phyloP scores from a whole-genome alignment of 177 flowering plant genomes.

The Vitis hybrid region DNA sequence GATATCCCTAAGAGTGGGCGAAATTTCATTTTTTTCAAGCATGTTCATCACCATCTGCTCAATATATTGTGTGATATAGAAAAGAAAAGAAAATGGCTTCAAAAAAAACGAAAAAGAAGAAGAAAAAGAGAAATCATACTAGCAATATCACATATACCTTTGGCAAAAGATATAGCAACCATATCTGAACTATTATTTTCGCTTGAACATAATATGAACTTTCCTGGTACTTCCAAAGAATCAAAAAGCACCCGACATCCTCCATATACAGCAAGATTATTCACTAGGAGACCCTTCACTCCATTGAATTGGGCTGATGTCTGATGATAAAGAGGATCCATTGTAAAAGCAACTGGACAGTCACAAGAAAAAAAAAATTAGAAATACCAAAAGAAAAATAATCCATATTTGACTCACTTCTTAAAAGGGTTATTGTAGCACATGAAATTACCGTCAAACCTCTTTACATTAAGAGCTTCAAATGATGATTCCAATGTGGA shows the following conservation, averaged over 20 bases:
- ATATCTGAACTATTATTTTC: slow-evolving; percentile 34
- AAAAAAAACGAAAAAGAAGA: neutral
- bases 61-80: slow-evolving; percentile 47
- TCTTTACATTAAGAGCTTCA: slow-evolving; percentile 92
- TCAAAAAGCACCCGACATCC: slow-evolving; percentile 90
- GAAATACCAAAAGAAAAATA: neutral
- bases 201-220: slow-evolving; percentile 31
- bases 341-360: slow-evolving; percentile 75
- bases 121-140: neutral
- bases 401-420: slow-evolving; percentile 63
- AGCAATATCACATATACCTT: slow-evolving; percentile 43
- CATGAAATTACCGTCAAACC: slow-evolving; percentile 17
- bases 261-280: slow-evolving; percentile 91
- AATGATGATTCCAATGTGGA: slow-evolving; percentile 90
- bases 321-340: slow-evolving; percentile 96
- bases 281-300: slow-evolving; percentile 88
- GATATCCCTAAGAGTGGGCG: slow-evolving; percentile 70
- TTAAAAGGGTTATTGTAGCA: too few relatives aligned
- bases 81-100: slow-evolving; percentile 7
- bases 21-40: slow-evolving; percentile 57
- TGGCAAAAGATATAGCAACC: slow-evolving; percentile 79
- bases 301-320: slow-evolving; percentile 98
- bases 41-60: slow-evolving; percentile 69
- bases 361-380: neutral
- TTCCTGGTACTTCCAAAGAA: slow-evolving; percentile 86